Base-by-base conservation (phyloP, 2,329 filamentous ascomycete genomes). In the Peltaster fructicola region DNA sequence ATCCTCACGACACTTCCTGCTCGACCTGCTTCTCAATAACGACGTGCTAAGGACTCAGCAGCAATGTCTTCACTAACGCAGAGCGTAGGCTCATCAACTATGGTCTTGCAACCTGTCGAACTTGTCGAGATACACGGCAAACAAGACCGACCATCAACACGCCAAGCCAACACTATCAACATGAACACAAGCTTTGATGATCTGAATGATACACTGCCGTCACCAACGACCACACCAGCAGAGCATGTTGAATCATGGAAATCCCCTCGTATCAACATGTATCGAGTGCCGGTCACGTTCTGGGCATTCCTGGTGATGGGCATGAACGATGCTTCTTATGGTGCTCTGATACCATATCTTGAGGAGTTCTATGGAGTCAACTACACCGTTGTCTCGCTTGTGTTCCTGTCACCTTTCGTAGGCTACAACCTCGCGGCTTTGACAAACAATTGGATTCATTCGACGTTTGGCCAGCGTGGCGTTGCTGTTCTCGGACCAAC, bases 381-480 rank as follows among this genome's bases (percentile, higher is more conserved):
- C 22, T 75, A 76, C 43, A 62, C 65, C 4, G 51, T 73, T 26
- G 62, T 78, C 3, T 73, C 73, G 0, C 56, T 75, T 2, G 51
- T 77, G 20, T 79, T 78, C 44, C 53, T 78, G 7, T 63, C 72
- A 0, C 71, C 72, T 0, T 68, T 77, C 23, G 52, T 63, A 3
- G 73, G 73, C 22, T 79, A 78, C 48, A 58, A 66, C 8, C 38
- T 61, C 3, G 69, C 72, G 2, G 72, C 71, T 1, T 47, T 77
- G 1, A 43, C 63, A 24, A 80, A 77, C 46, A 75, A 73, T 41
- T 48, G 50, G 7, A 59, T 79, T 22, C 74, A 78, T 45, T 54
- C 71, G 37, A 56, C 53, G 17, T 55, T 69, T 24, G 78, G 79
- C 17, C 76, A 79, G 41, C 63, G 73, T 9, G 78, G 78, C 7